Conservation (phyloP, 768 basidiomycete genomes). For the Amanita subjunquillea region DNA sequence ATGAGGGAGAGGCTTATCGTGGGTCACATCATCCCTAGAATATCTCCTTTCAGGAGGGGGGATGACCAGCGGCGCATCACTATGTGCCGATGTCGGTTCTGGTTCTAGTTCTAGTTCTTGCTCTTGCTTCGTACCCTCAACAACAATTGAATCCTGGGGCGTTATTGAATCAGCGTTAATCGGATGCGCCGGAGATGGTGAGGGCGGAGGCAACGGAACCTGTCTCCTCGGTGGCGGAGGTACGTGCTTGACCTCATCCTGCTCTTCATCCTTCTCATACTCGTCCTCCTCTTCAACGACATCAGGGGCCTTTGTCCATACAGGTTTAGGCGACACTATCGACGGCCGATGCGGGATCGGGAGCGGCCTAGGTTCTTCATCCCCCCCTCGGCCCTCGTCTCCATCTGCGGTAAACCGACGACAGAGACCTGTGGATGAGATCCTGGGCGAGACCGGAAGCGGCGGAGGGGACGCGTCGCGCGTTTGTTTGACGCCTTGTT, state of each 20-base stretch:
- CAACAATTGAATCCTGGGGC: neutral
- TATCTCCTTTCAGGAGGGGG: slow-evolving; percentile 11
- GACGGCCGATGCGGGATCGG: neutral
- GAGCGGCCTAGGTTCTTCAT: neutral
- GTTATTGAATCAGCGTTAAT: neutral
- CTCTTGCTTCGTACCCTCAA: neutral
- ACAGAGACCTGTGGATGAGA: neutral
- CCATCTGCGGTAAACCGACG: neutral
- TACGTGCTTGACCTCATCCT: slow-evolving; percentile 1
- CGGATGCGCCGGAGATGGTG: neutral
- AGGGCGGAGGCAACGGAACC: slow-evolving; percentile 1
- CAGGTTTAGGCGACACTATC: neutral
- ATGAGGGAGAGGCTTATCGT: slow-evolving; percentile 8
- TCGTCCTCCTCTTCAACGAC: slow-evolving; percentile 10
- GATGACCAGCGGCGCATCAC: slow-evolving; percentile 14
- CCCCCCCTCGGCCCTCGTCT: neutral
- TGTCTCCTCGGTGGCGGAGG: slow-evolving; percentile 1
- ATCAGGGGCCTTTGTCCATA: neutral
- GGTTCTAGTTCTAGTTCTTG: slow-evolving; percentile 10
- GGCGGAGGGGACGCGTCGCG: slow-evolving; percentile 4
- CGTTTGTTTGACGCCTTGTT: slow-evolving; percentile 8
- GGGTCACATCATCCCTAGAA: neutral
- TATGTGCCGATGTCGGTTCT: slow-evolving; percentile 22
- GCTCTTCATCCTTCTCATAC: slow-evolving; percentile 4
- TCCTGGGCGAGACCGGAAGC: slow-evolving; percentile 9